These are phyloP conservation scores for Ceriops decandra DNA, from an alignment of 345 rosid species.

Conservation along the genomic window DNA sequence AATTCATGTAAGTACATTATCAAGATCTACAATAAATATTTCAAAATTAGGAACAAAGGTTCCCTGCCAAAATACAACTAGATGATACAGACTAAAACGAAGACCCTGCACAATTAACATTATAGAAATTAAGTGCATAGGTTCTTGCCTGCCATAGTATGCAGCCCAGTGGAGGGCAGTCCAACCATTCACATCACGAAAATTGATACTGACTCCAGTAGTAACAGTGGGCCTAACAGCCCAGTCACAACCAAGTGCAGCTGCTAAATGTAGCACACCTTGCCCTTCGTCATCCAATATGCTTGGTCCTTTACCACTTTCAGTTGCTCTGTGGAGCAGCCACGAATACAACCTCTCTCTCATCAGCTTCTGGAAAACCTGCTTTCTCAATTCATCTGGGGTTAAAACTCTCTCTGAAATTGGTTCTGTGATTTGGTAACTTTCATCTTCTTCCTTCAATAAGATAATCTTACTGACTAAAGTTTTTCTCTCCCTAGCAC, in stretches of 20 bases:
- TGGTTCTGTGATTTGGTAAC: constrained; percentile 28
- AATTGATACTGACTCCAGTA: constrained; percentile 79
- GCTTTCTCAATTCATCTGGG: constrained; percentile 31
- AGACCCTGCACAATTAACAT: neutral
- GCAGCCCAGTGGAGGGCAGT: constrained; percentile 99
- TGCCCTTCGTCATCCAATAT: constrained; percentile 68
- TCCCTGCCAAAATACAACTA: neutral
- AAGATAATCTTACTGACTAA: constrained; percentile 50
- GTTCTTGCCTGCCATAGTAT: constrained; percentile 71
- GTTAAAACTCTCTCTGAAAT: constrained; percentile 26
- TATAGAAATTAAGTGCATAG: neutral
- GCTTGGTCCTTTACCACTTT: constrained; percentile 74
- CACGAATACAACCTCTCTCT: constrained; percentile 66
- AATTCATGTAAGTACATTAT: neutral
- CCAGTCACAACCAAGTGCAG: constrained; percentile 93
- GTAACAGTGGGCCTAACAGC: constrained; percentile 61
- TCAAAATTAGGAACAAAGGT: neutral
- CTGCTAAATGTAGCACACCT: constrained; percentile 75
- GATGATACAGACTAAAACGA: neutral
- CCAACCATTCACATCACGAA: constrained; percentile 89
- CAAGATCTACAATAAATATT: neutral
- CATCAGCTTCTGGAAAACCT: constrained; percentile 42
- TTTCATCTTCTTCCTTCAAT: constrained; percentile 71
- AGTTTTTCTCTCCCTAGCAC: constrained; percentile 43
- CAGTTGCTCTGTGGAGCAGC: constrained; percentile 68